Conservation (phyloP, 805 yeast genomes). For the Yamadazyma olivae region DNA sequence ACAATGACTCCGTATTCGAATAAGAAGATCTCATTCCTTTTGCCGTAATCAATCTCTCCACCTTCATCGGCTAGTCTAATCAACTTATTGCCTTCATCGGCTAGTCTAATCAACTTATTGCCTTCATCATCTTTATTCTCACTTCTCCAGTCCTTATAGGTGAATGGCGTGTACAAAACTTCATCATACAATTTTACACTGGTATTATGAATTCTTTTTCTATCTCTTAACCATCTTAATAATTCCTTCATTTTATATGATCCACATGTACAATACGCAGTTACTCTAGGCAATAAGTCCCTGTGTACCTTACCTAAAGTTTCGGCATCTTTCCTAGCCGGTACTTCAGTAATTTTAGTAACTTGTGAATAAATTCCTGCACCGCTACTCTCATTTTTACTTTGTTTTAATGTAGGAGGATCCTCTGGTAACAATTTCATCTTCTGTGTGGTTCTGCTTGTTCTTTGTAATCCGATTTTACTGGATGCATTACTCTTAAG, state of each 20-base stretch:
- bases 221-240: slow-evolving; percentile 78
- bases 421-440: slow-evolving; percentile 61
- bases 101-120: slow-evolving; percentile 57
- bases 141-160: slow-evolving; percentile 70
- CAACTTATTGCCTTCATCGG: slow-evolving; percentile 35
- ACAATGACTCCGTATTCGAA: slow-evolving; percentile 98
- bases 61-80: slow-evolving; percentile 89
- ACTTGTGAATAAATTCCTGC: slow-evolving; percentile 77
- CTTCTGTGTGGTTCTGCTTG: slow-evolving; percentile 72
- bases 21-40: slow-evolving; percentile 75
- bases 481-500: slow-evolving; percentile 8
- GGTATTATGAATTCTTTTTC: slow-evolving; percentile 69
- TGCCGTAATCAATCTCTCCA: slow-evolving; percentile 87
- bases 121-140: slow-evolving; percentile 37
- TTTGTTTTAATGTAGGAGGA: slow-evolving; percentile 17
- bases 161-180: slow-evolving; percentile 89
- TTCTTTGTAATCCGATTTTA: slow-evolving; percentile 69
- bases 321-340: slow-evolving; percentile 93
- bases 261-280: slow-evolving; percentile 95
- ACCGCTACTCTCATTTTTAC: not conserved
- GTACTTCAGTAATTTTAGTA: slow-evolving; percentile 74
- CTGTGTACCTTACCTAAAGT: slow-evolving; percentile 84
- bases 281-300: slow-evolving; percentile 83
- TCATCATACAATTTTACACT: slow-evolving; percentile 91
- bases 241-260: slow-evolving; percentile 87